These are phyloP conservation scores for Pyropia haitanensis DNA, from an alignment of 23 red algal genomes.

Conservation along the genomic window DNA sequence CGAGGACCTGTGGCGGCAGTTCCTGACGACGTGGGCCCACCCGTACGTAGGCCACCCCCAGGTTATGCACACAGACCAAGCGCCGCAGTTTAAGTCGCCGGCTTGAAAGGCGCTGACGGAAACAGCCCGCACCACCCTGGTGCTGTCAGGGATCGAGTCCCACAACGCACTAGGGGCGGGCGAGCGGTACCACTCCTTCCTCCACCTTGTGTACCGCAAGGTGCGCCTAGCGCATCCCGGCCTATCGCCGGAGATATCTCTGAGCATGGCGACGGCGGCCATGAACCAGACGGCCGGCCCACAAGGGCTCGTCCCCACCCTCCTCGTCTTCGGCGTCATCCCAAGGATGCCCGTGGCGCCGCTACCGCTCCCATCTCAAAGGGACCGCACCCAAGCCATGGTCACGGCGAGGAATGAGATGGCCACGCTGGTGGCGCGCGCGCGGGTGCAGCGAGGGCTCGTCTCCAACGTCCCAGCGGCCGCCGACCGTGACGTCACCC, in stretches of 20 bases:
- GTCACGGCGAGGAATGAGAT: not conserved
- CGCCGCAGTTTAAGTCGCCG: not conserved
- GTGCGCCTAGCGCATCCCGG: constrained; percentile 3
- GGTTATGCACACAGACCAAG: not conserved
- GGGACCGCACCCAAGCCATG: not conserved
- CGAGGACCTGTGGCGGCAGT: constrained; percentile 5
- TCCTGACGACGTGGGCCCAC: not conserved
- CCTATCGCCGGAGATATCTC: not conserved
- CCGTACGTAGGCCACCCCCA: constrained; percentile 20
- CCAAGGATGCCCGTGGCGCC: not conserved
- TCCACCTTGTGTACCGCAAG: constrained; percentile 2
- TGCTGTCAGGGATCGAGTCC: constrained; percentile 7
- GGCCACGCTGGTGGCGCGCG: not conserved
- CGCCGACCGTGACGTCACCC: not conserved
- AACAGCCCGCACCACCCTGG: not conserved
- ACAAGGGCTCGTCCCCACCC: constrained; percentile 13
- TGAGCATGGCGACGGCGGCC: constrained; percentile 2
- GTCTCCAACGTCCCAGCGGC: constrained; percentile 2
- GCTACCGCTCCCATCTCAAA: not conserved
- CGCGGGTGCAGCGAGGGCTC: not conserved
- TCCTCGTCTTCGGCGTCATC: constrained; percentile 11
- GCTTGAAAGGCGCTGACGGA: not conserved
- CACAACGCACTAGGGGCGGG: constrained; percentile 10
- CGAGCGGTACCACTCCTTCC: constrained; percentile 11
- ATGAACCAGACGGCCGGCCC: constrained; percentile 34